These are phyloP conservation scores for Termitomyces sp. DNA, from an alignment of 768 basidiomycete genomes.

Conservation along the genomic window DNA sequence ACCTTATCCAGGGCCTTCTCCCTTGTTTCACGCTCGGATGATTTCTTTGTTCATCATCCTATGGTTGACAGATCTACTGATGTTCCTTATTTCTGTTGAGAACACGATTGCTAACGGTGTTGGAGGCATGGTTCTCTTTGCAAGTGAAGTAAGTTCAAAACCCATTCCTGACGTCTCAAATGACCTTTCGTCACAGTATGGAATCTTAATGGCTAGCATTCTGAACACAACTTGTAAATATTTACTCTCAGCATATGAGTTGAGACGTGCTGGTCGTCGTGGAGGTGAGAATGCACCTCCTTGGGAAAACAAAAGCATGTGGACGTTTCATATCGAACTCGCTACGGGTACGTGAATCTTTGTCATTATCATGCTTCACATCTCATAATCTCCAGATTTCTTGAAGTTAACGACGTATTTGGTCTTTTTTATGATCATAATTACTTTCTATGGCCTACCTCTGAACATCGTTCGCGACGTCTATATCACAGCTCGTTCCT, in stretches of 20 bases:
- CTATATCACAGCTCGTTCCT: conserved; percentile 91
- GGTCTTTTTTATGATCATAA: conserved; percentile 89
- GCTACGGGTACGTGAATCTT: conserved; percentile 60
- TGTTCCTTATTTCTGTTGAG: conserved; percentile 79
- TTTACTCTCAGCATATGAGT: conserved; percentile 72
- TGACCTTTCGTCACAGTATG: conserved; percentile 51
- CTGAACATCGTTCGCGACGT: conserved; percentile 97
- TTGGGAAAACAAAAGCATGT: conserved; percentile 99
- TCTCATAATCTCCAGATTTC: conserved; percentile 59
- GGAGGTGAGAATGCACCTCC: conserved; percentile 84
- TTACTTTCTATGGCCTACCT: conserved; percentile 91
- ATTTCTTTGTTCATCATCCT: conserved; percentile 67
- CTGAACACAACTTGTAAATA: conserved; percentile 81
- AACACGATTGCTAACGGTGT: conserved; percentile 75
- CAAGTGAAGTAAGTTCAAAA: conserved; percentile 68
- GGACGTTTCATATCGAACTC: conserved; percentile 91
- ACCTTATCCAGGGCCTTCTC: conserved; percentile 78
- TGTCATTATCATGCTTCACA: conserved; percentile 1
- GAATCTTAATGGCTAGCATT: conserved; percentile 79
- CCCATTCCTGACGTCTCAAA: background rate
- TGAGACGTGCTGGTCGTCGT: conserved; percentile 68
- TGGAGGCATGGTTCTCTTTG: conserved; percentile 91
- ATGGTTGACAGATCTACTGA: conserved; percentile 66
- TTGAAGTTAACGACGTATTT: conserved; percentile 90
- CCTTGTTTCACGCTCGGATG: conserved; percentile 85